A percentile compares a stretch with the other conserved stretches of the same genome.
Evolutionary conservation across 306 rosid species (phyloP).

Genomic region (Leucaena leucocephala): DNA sequence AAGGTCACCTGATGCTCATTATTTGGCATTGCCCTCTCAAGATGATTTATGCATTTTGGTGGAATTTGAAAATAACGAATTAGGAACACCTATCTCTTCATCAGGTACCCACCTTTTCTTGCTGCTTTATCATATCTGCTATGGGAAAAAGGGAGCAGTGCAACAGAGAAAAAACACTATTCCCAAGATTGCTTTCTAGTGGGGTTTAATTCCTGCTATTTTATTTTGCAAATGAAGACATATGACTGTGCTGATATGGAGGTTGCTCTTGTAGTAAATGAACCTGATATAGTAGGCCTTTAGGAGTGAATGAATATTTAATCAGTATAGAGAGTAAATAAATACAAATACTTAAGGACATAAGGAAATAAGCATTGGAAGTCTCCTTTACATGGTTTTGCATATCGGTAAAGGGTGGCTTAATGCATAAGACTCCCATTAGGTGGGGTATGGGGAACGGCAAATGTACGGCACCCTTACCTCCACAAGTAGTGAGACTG

Average conservation of each 20-base stretch:
- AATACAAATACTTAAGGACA: neutral
- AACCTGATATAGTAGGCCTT: conserved; percentile 10
- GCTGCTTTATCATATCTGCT: too few relatives aligned
- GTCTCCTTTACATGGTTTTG: neutral
- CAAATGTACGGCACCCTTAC: too few relatives aligned
- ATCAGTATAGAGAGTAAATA: neutral
- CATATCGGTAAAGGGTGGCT: neutral
- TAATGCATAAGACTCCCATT: too few relatives aligned
- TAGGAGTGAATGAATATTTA: neutral
- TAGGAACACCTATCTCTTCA: too few relatives aligned
- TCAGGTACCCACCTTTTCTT: too few relatives aligned
- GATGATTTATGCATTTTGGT: too few relatives aligned
- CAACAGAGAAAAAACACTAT: neutral
- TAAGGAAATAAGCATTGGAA: neutral
- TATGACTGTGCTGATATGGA: neutral
- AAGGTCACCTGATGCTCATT: too few relatives aligned
- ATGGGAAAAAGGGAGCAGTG: neutral
- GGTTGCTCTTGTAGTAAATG: neutral
- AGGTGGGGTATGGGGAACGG: too few relatives aligned
- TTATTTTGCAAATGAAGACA: neutral
- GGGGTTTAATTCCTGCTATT: neutral
- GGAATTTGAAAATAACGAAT: too few relatives aligned
- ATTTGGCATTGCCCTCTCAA: too few relatives aligned
- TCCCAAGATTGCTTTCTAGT: neutral
- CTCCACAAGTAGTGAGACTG: too few relatives aligned